A percentile compares a stretch with the other conserved stretches of the same genome.
Evolutionary conservation across 2,329 filamentous ascomycete species (phyloP).

Genomic region (Rhexocercosporidium sp.): DNA sequence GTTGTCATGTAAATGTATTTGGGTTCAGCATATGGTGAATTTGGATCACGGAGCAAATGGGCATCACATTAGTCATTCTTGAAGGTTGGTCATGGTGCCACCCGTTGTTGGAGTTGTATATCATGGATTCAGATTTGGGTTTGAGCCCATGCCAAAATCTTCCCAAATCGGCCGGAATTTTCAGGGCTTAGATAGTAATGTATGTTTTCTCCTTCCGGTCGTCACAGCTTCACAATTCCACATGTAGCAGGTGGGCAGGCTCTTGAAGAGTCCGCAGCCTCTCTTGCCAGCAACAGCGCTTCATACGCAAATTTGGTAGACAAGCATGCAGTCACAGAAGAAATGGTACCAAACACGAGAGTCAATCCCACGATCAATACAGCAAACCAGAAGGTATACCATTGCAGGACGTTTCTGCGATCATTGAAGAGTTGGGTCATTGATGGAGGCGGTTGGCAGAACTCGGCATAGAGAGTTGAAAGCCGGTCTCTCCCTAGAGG

Average conservation of each 20-base stretch:
- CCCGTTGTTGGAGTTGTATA: background rate
- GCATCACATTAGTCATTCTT: background rate
- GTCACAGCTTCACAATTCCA: background rate
- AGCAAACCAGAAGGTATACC: background rate
- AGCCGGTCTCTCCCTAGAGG: background rate
- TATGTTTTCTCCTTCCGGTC: background rate
- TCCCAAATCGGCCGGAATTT: background rate
- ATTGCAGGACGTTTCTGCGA: background rate
- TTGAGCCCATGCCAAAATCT: background rate
- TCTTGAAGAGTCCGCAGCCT: background rate
- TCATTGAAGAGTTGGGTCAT: background rate
- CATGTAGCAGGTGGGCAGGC: background rate
- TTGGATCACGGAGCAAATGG: background rate
- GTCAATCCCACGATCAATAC: background rate
- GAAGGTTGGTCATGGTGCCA: background rate
- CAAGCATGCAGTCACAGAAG: background rate
- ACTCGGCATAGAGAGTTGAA: background rate
- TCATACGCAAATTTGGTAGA: background rate
- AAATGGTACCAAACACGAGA: background rate
- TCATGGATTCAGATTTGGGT: conserved; percentile 6
- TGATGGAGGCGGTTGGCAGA: background rate
- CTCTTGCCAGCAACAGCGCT: background rate
- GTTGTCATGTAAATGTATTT: conserved; percentile 36
- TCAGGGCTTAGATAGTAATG: background rate
- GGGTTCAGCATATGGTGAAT: background rate